Evolutionary conservation across 2,329 filamentous ascomycete species (phyloP), one percentile per base, ranked within the genome.

Genomic region (Xylaria sp.): DNA sequence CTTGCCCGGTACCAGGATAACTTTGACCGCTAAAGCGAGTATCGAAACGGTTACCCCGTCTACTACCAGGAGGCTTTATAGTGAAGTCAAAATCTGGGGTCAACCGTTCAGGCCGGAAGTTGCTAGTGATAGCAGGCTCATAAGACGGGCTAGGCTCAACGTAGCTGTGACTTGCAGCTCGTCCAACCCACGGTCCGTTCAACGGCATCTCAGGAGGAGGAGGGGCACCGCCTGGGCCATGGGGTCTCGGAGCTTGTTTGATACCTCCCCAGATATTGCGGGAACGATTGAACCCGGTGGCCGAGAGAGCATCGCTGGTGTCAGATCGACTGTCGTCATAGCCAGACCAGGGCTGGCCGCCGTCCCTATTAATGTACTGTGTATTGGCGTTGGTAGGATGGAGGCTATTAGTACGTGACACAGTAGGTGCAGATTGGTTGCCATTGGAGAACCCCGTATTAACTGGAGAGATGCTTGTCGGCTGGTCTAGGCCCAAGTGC

Each of bases 251-350:
- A 69, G 77, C 70, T 15, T 80, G 76, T 75, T 87, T 88, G 57
- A 81, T 80, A 52, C 80, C 84, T 71, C 81, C 83, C 88, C 89
- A 91, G 64, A 89, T 87, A 59, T 84, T 84, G 51, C 87, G 85
- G 65, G 84, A 78, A 59, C 87, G 86, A 66, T 83, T 86, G 77
- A 88, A 87, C 4, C 83, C 83, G 48, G 83, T 83, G 25, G 82
- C 76, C 18, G 87, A 85, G 61, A 87, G 72, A 41, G 84, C 78
- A 72, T 91, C 89, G 75, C 85, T 87, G 41, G 84, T 84, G 66
- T 90, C 88, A 12, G 88, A 88, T 62, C 84, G 84, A 73, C 81
- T 78, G 76, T 90, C 89, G 23, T 90, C 88, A 52, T 81, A 81
- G 12, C 79, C 77, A 10, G 82, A 76, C 90, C 89, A 91, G 46